Evolutionary conservation across 441 rosid species (phyloP).

Genomic region (Melastoma candidum): DNA sequence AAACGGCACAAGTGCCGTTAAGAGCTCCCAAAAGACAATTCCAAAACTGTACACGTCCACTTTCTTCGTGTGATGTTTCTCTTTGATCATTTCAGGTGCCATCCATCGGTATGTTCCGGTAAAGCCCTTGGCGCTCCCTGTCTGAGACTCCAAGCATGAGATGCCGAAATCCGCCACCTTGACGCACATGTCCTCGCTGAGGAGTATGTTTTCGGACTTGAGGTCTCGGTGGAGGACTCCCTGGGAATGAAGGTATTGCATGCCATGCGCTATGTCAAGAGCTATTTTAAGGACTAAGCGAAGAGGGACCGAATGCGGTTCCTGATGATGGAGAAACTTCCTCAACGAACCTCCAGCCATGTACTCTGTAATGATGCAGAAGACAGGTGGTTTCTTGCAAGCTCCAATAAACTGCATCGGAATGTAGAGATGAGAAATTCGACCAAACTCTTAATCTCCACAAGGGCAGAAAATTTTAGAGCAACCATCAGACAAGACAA

Average conservation of each 20-base stretch:
- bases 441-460: no score
- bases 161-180: constrained; percentile 83
- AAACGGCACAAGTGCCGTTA: constrained; percentile 64
- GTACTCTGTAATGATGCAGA: constrained; percentile 70
- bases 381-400: constrained; percentile 71
- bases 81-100: constrained; percentile 85
- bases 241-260: constrained; percentile 64
- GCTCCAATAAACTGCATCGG: constrained; percentile 65
- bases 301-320: constrained; percentile 57
- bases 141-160: constrained; percentile 65
- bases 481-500: no score
- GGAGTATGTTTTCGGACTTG: constrained; percentile 67
- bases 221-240: constrained; percentile 72
- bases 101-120: constrained; percentile 82
- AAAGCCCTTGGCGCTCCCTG: constrained; percentile 61
- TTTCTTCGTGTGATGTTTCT: constrained; percentile 66
- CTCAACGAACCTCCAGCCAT: constrained; percentile 60
- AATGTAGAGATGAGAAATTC: constrained; percentile 7
- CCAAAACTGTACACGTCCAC: constrained; percentile 81
- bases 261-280: constrained; percentile 63
- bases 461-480: no score
- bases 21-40: constrained; percentile 73
- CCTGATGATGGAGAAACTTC: constrained; percentile 65
- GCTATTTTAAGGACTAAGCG: constrained; percentile 51
- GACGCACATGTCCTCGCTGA: constrained; percentile 56